Conservation (phyloP, 2,329 filamentous ascomycete genomes). For the Ophiostoma novo-ulmi region DNA sequence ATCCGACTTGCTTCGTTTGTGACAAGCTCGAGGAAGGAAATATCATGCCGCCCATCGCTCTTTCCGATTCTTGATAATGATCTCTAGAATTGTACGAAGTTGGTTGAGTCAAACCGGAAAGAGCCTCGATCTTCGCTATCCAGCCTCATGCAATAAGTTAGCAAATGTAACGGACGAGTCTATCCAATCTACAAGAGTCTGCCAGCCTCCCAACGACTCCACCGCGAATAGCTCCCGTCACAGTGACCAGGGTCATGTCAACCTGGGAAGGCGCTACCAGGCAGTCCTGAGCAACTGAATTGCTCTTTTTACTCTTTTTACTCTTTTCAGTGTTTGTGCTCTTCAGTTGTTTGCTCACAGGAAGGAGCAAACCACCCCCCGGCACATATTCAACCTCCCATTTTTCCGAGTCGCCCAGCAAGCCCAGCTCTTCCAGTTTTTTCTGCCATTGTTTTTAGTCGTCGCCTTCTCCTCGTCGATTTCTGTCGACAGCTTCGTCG, state of each 20-base stretch:
- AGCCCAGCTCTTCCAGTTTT: constrained; percentile 16
- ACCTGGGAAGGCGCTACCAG: constrained; percentile 21
- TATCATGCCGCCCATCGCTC: background rate
- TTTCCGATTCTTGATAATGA: background rate
- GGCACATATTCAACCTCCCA: constrained; percentile 24
- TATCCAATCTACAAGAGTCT: background rate
- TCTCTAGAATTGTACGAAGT: background rate
- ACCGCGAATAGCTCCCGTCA: constrained; percentile 24
- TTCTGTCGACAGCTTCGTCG: background rate
- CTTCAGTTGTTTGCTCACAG: background rate
- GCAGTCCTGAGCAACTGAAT: constrained; percentile 9
- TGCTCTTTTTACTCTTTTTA: background rate
- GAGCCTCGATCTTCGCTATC: background rate
- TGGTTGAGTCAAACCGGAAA: background rate
- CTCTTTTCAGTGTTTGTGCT: background rate
- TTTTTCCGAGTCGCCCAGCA: constrained; percentile 20
- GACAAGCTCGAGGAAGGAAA: background rate
- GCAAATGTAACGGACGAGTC: background rate
- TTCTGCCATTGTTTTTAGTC: constrained; percentile 9
- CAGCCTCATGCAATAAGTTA: constrained; percentile 1
- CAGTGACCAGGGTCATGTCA: constrained; percentile 19
- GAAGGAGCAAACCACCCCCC: constrained; percentile 20
- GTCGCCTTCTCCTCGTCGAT: constrained; percentile 6
- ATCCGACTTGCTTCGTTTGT: background rate
- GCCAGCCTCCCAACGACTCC: constrained; percentile 23